phyloP scores from a whole-genome alignment of 352 stramenopile genomes.

The Pythium oligandrum region DNA sequence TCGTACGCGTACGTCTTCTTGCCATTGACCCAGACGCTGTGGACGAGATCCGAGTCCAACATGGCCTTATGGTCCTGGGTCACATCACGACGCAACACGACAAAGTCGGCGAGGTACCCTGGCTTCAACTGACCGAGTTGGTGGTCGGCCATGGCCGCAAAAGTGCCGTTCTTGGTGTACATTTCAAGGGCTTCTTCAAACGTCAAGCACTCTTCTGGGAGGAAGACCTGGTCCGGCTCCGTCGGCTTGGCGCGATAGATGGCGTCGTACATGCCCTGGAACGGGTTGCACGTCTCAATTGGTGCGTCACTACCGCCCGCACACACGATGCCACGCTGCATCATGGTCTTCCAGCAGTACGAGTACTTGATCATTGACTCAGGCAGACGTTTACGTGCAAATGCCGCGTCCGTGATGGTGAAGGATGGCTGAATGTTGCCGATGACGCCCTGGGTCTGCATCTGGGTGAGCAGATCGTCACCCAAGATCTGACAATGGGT shows the following conservation, averaged over 20 bases:
- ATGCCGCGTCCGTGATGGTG: slow-evolving; percentile 79
- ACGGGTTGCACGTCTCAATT: slow-evolving; percentile 85
- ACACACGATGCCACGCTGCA: slow-evolving; percentile 63
- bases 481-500: slow-evolving; percentile 89
- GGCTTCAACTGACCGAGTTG: slow-evolving; percentile 42
- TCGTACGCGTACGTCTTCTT: slow-evolving; percentile 50
- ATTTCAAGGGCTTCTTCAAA: slow-evolving; percentile 75
- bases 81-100: slow-evolving; percentile 61
- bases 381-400: slow-evolving; percentile 70
- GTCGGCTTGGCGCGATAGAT: slow-evolving; percentile 67
- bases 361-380: slow-evolving; percentile 52
- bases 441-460: slow-evolving; percentile 75
- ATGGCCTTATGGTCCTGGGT: slow-evolving; percentile 34
- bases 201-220: slow-evolving; percentile 57
- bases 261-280: slow-evolving; percentile 86
- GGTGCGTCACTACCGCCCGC: slow-evolving; percentile 80
- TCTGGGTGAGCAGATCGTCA: slow-evolving; percentile 58
- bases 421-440: slow-evolving; percentile 89
- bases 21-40: slow-evolving; percentile 61
- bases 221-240: slow-evolving; percentile 41
- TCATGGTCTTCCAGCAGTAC: slow-evolving; percentile 86
- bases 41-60: slow-evolving; percentile 41
- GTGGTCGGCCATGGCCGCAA: slow-evolving; percentile 53
- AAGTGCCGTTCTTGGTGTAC: slow-evolving; percentile 78
- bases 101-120: slow-evolving; percentile 66